Evolutionary conservation across 805 yeast genomes (phyloP), one percentile per base, ranked within the genome.

Genomic region (Torulaspora microellipsoides): DNA sequence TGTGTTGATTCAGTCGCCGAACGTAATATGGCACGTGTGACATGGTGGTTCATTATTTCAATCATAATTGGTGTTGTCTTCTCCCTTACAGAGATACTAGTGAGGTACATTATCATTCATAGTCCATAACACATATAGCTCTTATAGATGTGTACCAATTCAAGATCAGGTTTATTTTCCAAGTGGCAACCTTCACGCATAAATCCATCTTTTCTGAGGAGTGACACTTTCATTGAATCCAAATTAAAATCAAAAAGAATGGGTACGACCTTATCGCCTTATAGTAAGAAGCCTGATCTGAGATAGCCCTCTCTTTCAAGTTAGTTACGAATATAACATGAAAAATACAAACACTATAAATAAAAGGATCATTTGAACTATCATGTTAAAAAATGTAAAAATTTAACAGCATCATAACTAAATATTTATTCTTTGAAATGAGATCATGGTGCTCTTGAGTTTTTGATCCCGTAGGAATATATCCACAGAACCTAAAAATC

Each of bases 221-320:
- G 25, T 20, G 7, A 6, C 6, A 20, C 25, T 20, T 3, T 20
- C 25, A 20, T 7, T 20, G 8, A 20, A 20, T 20, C 98, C 98
- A 66, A 91, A 98, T 51, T 98, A 98, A 98, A 56, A 91, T 88
- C 53, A 95, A 83, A 71, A 85, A 91, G 75, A 91, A 84, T 39
- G 84, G 82, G 50, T 80, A 83, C 50, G 80, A 78, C 55, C 78
- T 71, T 45, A 81, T 85, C 46, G 75, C 78, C 5, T 28, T 70
- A 66, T 48, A 73, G 74, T 40, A 58, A 41, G 51, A 71, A 53
- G 56, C 91, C 98, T 48, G 89, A 73, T 64, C 93, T 80, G 80
- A 70, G 91, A 76, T 87, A 91, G 58, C 98, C 98, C 73, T 91
- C 91, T 75, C 98, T 85, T 72, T 91, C 98, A 55, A 91, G 89